phyloP scores from a whole-genome alignment of 441 rosid genomes.

The Adansonia grandidieri region DNA sequence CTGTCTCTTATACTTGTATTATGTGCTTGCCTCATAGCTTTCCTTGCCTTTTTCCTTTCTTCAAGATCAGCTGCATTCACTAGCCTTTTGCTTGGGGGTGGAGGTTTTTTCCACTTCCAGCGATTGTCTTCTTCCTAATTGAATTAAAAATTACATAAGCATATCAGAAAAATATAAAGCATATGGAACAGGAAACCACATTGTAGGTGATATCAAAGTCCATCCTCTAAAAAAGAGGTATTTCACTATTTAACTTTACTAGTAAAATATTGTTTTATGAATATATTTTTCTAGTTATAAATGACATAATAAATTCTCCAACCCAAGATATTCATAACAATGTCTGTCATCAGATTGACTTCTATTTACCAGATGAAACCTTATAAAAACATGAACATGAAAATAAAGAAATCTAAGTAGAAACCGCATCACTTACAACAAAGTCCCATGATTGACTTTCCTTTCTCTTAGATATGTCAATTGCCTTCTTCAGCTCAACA shows the following conservation, averaged over 20 bases:
- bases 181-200: not conserved
- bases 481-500: constrained; percentile 52
- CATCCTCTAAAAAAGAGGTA: not conserved
- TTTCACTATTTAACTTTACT: constrained; percentile 5
- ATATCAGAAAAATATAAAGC: not conserved
- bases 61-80: constrained; percentile 34
- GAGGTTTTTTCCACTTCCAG: constrained; percentile 65
- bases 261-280: not conserved
- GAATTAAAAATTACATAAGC: not conserved
- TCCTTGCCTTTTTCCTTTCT: constrained; percentile 40
- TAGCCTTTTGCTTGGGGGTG: constrained; percentile 52
- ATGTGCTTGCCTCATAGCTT: constrained; percentile 32
- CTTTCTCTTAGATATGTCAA: constrained; percentile 54
- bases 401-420: not conserved
- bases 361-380: not conserved
- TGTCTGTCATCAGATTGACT: not conserved
- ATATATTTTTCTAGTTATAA: not conserved
- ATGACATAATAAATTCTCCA: not conserved
- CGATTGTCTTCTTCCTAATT: constrained; percentile 47
- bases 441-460: constrained; percentile 66
- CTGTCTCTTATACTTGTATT: constrained; percentile 35
- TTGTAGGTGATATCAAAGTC: not conserved
- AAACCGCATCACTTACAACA: constrained; percentile 44
- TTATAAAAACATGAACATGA: not conserved
- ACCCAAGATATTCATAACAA: not conserved